These are phyloP conservation scores for Claviceps sp. DNA, from an alignment of 2,329 filamentous ascomycete species.

Conservation along the genomic window DNA sequence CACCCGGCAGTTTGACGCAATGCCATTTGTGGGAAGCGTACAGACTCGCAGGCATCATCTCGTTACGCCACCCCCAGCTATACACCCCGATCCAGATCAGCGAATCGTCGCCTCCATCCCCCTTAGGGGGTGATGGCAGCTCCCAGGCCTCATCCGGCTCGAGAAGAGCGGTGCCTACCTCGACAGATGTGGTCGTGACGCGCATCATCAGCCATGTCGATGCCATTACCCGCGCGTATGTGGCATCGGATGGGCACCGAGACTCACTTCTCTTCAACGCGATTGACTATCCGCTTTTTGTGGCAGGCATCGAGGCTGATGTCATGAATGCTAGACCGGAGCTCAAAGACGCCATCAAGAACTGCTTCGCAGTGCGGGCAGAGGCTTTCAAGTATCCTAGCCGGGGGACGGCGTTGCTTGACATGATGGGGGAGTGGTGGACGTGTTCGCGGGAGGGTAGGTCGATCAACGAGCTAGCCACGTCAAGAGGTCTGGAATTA, in stretches of 20 bases:
- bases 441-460: not conserved
- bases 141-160: not conserved
- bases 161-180: not conserved
- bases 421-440: slow-evolving; percentile 2
- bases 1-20: not conserved
- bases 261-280: slow-evolving; percentile 3
- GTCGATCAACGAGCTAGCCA: not conserved
- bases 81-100: not conserved
- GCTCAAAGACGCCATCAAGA: slow-evolving; percentile 1
- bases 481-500: not conserved
- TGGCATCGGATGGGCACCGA: not conserved
- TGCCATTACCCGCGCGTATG: not conserved
- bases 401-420: not conserved
- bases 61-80: not conserved
- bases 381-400: slow-evolving; percentile 1
- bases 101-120: not conserved
- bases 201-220: slow-evolving; percentile 2
- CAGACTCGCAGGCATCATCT: not conserved
- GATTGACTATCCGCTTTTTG: slow-evolving; percentile 2
- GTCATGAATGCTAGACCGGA: not conserved
- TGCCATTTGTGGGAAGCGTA: slow-evolving; percentile 2
- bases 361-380: not conserved
- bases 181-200: not conserved
- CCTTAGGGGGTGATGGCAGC: not conserved
- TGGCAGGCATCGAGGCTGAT: not conserved